Base-by-base conservation (phyloP, 169 alveolate genomes). In the Plasmodium vinckei region DNA sequence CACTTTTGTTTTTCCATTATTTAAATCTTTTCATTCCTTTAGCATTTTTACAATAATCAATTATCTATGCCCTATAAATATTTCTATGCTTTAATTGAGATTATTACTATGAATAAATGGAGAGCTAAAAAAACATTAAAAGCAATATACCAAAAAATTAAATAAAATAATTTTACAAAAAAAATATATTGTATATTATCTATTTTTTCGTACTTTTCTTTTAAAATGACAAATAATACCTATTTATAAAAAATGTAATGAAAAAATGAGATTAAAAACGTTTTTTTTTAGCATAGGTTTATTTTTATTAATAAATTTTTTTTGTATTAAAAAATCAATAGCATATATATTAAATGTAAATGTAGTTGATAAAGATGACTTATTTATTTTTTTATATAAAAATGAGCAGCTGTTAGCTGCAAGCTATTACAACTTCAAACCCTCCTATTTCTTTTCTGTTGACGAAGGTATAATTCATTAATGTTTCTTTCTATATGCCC, bases 301-400 rank as follows among this genome's bases (percentile, higher is more conserved):
- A 64, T 56, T 77, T 51, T 68, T 77, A 65, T 56, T 64, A 46
- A 59, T 77, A 69, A 15, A 46, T 77, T 63, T 77, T 49, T 47
- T 77, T 57, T 77, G 23, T 56, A 21, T 57, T 54, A 63, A 64
- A 49, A 77, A 65, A 77, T 77, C 77, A 63, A 77, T 63, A 67
- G 77, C 77, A 12, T 77, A 77, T 23, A 65, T 77, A 49, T 68
- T 77, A 19, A 77, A 77, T 57, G 47, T 77, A 19, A 77, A 77
- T 65, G 88, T 77, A 23, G 79, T 51, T 54, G 88, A 77, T 64
- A 77, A 77, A 68, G 88, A 77, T 77, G 88, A 77, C 73, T 51
- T 77, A 57, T 77, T 77, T 64, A 65, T 57, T 46, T 77, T 77
- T 64, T 51, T 77, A 46, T 77, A 77, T 59, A 77, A 77, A 77